phyloP scores from a whole-genome alignment of 768 basidiomycete genomes.

The Pisolithus tinctorius region DNA sequence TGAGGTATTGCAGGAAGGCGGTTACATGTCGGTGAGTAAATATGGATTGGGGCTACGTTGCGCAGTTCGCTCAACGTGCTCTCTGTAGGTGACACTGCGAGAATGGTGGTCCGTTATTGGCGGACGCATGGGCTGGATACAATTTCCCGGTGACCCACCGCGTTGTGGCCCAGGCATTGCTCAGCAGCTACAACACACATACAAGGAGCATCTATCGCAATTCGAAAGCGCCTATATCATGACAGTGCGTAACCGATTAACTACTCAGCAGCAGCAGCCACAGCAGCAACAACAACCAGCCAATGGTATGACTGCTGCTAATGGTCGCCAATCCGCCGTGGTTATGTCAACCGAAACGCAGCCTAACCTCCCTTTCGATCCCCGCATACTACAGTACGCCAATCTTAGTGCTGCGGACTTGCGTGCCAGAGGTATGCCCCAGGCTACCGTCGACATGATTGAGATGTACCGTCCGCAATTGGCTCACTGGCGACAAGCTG shows the following conservation, averaged over 20 bases:
- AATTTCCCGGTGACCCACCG: conserved; percentile 61
- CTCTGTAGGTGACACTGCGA: conserved; percentile 42
- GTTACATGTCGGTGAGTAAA: conserved; percentile 36
- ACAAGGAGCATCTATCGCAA: conserved; percentile 46
- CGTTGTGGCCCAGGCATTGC: conserved; percentile 59
- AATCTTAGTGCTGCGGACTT: conserved; percentile 43
- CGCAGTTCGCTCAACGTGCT: conserved; percentile 4
- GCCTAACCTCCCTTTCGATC: conserved; percentile 5
- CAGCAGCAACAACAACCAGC: conserved; percentile 12
- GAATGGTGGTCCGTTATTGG: conserved; percentile 64
- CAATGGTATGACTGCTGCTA: conserved; percentile 10
- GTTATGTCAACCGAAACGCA: conserved; percentile 14
- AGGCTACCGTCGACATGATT: conserved; percentile 47
- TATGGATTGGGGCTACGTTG: neutral
- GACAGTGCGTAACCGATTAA: conserved; percentile 27
- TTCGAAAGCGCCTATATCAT: conserved; percentile 53
- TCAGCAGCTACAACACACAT: conserved; percentile 51
- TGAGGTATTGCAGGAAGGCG: conserved; percentile 55
- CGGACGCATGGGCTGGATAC: conserved; percentile 58
- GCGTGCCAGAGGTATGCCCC: conserved; percentile 41
- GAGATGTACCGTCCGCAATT: conserved; percentile 42
- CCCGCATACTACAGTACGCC: conserved; percentile 35
- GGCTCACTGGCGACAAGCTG: conserved; percentile 13
- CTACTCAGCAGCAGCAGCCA: neutral
- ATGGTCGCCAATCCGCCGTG: conserved; percentile 3